Percentiles rank a stretch among this genome's conserved stretches.
These are phyloP conservation scores for Multifurca ochricompacta DNA, from an alignment of 768 basidiomycete species.

Conservation along the genomic window DNA sequence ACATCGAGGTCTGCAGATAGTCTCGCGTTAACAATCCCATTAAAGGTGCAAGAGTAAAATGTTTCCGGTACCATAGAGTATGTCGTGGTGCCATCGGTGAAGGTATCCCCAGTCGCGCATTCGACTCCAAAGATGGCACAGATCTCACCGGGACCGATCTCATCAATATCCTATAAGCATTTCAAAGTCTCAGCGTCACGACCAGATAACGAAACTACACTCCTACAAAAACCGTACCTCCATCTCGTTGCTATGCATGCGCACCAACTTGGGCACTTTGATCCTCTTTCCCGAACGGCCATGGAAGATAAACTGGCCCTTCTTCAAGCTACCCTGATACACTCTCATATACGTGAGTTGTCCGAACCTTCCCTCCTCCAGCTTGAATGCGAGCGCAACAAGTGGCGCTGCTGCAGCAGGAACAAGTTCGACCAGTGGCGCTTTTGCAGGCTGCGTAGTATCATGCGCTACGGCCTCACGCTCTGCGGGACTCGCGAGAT, in stretches of 20 bases:
- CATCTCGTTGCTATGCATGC: slow-evolving; percentile 99
- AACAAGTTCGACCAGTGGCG: slow-evolving; percentile 65
- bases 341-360: slow-evolving; percentile 98
- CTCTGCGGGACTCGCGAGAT: slow-evolving; percentile 86
- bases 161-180: slow-evolving; percentile 70
- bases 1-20: slow-evolving; percentile 81
- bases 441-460: slow-evolving; percentile 52
- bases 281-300: slow-evolving; percentile 94
- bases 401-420: slow-evolving; percentile 84
- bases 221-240: slow-evolving; percentile 49
- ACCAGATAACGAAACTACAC: not conserved
- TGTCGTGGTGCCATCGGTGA: slow-evolving; percentile 84
- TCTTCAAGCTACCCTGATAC: slow-evolving; percentile 91
- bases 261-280: slow-evolving; percentile 91
- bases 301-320: slow-evolving; percentile 80
- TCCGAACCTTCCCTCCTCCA: slow-evolving; percentile 95
- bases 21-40: not conserved
- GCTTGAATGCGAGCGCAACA: slow-evolving; percentile 94
- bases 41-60: not conserved
- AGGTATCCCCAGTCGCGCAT: slow-evolving; percentile 96
- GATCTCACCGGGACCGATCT: slow-evolving; percentile 95
- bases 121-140: slow-evolving; percentile 99
- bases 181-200: not conserved
- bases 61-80: slow-evolving; percentile 79
- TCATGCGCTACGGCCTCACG: slow-evolving; percentile 57